Conservation (phyloP, 2,329 filamentous ascomycete genomes). For the Didymella sp. region DNA sequence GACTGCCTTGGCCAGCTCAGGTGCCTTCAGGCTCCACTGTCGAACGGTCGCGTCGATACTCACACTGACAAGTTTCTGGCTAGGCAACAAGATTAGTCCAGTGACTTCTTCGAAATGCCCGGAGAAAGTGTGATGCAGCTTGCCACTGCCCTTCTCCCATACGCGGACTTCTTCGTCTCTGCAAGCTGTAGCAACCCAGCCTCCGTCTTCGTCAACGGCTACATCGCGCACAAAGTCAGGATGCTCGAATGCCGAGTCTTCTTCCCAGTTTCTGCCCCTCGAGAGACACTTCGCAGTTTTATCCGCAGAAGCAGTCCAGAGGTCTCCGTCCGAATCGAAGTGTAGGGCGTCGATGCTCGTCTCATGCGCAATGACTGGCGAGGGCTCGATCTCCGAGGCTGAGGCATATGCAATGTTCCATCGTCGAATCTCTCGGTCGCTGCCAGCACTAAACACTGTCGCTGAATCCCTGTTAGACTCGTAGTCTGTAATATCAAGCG, state of each 20-base stretch:
- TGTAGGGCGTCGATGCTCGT: slow-evolving; percentile 85
- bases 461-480: slow-evolving; percentile 47
- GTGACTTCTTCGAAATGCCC: slow-evolving; percentile 96
- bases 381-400: slow-evolving; percentile 45
- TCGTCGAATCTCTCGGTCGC: slow-evolving; percentile 68
- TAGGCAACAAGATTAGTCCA: slow-evolving; percentile 70
- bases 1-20: slow-evolving; percentile 64
- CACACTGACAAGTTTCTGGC: slow-evolving; percentile 73
- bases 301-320: slow-evolving; percentile 95
- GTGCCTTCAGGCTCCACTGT: slow-evolving; percentile 75
- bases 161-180: slow-evolving; percentile 90
- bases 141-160: slow-evolving; percentile 78
- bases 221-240: slow-evolving; percentile 91
- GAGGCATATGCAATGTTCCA: slow-evolving; percentile 65
- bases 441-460: slow-evolving; percentile 76
- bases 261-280: slow-evolving; percentile 70
- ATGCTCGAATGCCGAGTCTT: slow-evolving; percentile 76
- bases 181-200: slow-evolving; percentile 86
- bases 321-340: slow-evolving; percentile 75
- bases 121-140: slow-evolving; percentile 74
- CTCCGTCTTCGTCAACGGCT: slow-evolving; percentile 69
- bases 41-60: slow-evolving; percentile 90
- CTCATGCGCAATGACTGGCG: slow-evolving; percentile 78
- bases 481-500: slow-evolving; percentile 67
- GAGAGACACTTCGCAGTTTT: slow-evolving; percentile 83